These are phyloP conservation scores for Solanum rostratum DNA, from an alignment of 257 asterid species.

Conservation along the genomic window DNA sequence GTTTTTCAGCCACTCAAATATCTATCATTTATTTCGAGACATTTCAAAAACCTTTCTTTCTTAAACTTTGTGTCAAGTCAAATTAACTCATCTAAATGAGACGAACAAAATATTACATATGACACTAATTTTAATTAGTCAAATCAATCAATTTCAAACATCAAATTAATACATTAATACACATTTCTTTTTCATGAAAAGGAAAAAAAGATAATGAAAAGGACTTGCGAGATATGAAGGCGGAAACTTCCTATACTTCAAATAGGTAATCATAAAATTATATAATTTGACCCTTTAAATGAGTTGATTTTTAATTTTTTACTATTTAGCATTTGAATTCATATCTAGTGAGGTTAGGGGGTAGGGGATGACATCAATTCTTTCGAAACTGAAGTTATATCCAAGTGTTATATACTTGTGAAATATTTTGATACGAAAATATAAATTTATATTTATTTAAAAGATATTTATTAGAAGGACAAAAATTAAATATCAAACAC, in stretches of 20 bases:
- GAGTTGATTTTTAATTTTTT: background rate
- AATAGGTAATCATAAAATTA: background rate
- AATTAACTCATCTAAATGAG: too few relatives aligned
- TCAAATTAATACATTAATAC: background rate
- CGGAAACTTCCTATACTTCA: background rate
- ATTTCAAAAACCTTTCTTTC: too few relatives aligned
- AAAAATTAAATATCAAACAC: too few relatives aligned
- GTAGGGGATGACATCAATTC: background rate
- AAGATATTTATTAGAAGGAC: background rate
- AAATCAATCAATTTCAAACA: background rate
- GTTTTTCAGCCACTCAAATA: too few relatives aligned
- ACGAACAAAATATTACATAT: background rate
- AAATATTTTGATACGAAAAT: background rate
- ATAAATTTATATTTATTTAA: background rate
- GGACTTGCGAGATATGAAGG: background rate
- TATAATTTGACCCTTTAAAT: background rate
- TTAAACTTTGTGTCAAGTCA: too few relatives aligned
- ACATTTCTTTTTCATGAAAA: background rate
- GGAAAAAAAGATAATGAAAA: background rate
- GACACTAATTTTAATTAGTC: background rate
- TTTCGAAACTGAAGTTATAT: background rate
- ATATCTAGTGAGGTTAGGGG: background rate
- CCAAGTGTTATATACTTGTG: background rate
- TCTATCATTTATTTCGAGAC: too few relatives aligned
- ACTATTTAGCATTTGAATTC: background rate